Percentiles rank a stretch among this genome's conserved stretches.
Evolutionary conservation across 805 yeast genomes (phyloP).

Genomic region (Kuraishia hungarica): DNA sequence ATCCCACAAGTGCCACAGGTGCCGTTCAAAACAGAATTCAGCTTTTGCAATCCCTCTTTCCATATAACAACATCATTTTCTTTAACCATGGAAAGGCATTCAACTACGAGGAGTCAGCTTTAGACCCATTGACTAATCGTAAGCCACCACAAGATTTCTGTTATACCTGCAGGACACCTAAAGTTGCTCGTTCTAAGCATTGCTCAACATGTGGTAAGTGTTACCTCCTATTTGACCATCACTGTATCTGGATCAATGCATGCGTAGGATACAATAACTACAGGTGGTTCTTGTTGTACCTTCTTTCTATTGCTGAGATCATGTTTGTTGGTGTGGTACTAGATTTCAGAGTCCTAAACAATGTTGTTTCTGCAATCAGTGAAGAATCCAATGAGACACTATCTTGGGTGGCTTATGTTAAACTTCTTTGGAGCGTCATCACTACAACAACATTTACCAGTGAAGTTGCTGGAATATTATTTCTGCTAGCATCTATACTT

Average conservation of each 20-base stretch:
- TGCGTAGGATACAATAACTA: slow-evolving; percentile 48
- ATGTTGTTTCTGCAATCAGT: not conserved
- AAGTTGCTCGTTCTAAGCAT: slow-evolving; percentile 72
- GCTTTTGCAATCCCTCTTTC: slow-evolving; percentile 12
- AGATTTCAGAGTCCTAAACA: not conserved
- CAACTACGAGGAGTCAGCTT: not conserved
- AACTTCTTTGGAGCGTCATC: slow-evolving; percentile 17
- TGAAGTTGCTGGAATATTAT: slow-evolving; percentile 31
- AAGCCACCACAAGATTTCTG: slow-evolving; percentile 32
- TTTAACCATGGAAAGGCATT: slow-evolving; percentile 15
- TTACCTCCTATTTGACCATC: slow-evolving; percentile 56
- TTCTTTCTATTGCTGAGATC: slow-evolving; percentile 16
- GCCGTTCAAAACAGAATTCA: not conserved
- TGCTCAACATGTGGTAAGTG: slow-evolving; percentile 66
- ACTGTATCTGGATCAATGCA: slow-evolving; percentile 46
- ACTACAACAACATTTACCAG: slow-evolving; percentile 22
- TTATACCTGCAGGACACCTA: slow-evolving; percentile 52
- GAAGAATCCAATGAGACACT: not conserved
- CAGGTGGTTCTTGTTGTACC: slow-evolving; percentile 35
- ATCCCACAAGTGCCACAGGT: not conserved
- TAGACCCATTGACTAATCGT: not conserved
- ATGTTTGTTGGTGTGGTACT: slow-evolving; percentile 15
- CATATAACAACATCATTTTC: slow-evolving; percentile 33
- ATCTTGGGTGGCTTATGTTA: not conserved
- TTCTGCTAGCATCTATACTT: slow-evolving; percentile 30